A percentile compares a stretch with the other conserved stretches of the same genome.
Conservation (phyloP, 352 stramenopile genomes). For the Pythium folliculosum region DNA sequence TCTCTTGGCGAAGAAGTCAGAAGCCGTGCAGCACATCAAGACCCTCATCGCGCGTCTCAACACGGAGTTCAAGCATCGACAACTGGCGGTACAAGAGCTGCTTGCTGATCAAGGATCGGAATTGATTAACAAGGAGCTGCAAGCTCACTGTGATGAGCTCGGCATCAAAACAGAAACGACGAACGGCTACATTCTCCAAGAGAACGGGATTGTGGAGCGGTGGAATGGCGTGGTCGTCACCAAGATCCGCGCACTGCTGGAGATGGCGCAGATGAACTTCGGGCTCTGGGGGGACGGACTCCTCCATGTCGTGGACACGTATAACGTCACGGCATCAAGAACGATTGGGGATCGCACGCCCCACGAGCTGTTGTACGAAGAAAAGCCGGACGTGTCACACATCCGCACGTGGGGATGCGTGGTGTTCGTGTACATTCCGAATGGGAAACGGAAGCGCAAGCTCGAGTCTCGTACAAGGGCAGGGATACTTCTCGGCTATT, state of each 20-base stretch:
- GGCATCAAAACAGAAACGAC: not conserved
- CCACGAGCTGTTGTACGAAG: slow-evolving; percentile 8
- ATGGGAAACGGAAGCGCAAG: slow-evolving; percentile 10
- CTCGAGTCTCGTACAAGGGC: slow-evolving; percentile 6
- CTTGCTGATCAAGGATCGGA: slow-evolving; percentile 25
- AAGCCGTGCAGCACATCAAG: not conserved
- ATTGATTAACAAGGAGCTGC: slow-evolving; percentile 7
- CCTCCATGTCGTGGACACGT: not conserved
- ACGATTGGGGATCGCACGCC: not conserved
- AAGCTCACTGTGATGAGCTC: slow-evolving; percentile 3
- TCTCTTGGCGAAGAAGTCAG: slow-evolving; percentile 13
- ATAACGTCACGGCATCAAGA: not conserved
- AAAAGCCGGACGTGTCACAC: slow-evolving; percentile 6
- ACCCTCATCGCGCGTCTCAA: slow-evolving; percentile 1
- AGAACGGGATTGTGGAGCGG: slow-evolving; percentile 23
- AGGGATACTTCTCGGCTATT: slow-evolving; percentile 20
- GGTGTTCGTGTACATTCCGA: not conserved
- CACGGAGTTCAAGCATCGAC: not conserved
- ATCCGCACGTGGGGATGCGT: slow-evolving; percentile 16
- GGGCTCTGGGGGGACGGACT: not conserved
- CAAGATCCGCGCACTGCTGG: not conserved
- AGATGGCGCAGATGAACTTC: not conserved
- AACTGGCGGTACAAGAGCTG: not conserved
- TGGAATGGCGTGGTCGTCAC: slow-evolving; percentile 11
- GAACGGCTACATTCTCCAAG: slow-evolving; percentile 23